Base-by-base conservation (phyloP, 495 filamentous ascomycete species). In the Penicillium cinerascens region DNA sequence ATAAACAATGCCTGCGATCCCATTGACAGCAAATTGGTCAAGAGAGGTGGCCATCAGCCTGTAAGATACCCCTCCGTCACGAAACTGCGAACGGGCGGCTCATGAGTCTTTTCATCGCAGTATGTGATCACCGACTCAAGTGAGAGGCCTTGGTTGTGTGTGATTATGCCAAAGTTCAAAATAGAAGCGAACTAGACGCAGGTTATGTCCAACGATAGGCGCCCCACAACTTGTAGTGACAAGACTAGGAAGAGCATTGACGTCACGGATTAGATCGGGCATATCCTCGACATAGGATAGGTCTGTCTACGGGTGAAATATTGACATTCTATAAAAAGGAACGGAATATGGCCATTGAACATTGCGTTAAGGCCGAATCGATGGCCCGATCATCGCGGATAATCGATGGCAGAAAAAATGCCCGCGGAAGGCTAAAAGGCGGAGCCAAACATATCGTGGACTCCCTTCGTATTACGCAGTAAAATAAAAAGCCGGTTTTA, bases 221-320 rank as follows among this genome's bases (percentile, higher is more conserved):
- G 92, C 92, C 10, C 91, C 84, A 62, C 92, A 96, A 65, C 88
- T 95, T 67, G 90, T 96, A 22, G 90, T 96, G 21, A 92, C 91
- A 23, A 90, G 73, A 27, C 86, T 87, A 8, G 82, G 78, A n/a
- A 80, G 40, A 1, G 58, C 67, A 70, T 97, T 96, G n/a, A 96
- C 82, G 50, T 84, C 82, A 39, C 73, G 74, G 42, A 97, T 88
- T 47, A 96, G 69, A 15, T 81, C 75, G n/a, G 82, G 77, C 47
- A 96, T 89, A 2, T 78, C 86, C 44, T 71, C 80, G 61, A 96
- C 96, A 1, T 91, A 91, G 9, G 88, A 95, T 3, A 82, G 74
- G 66, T 93, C 90, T 39, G 78, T 79, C 66, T 92, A 13, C 29
- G 13, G 10, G 1, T 33, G 11, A 10, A 33, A 33, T 33, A 11